Evolutionary conservation across 768 basidiomycete genomes (phyloP).

Genomic region (Termitomyces sp.): DNA sequence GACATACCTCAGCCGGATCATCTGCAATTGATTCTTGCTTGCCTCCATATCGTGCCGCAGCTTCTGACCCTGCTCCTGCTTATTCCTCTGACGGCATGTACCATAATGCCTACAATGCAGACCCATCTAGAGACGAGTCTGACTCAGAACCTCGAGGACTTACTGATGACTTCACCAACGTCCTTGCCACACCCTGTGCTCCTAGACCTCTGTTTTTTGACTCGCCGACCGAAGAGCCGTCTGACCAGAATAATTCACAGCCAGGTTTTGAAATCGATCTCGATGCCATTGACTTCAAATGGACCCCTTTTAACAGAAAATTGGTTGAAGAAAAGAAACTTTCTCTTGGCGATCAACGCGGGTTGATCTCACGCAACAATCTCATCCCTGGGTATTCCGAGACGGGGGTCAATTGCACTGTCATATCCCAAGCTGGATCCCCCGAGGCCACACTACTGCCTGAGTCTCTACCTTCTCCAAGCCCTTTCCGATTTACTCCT

Average conservation of each 20-base stretch:
- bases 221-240: conserved; percentile 46
- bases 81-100: conserved; percentile 15
- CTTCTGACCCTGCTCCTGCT: conserved; percentile 12
- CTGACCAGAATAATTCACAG: conserved; percentile 31
- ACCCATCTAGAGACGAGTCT: conserved; percentile 13
- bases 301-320: conserved; percentile 46
- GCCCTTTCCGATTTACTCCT: conserved; percentile 22
- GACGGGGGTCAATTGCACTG: background rate
- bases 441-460: background rate
- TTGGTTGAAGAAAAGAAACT: background rate
- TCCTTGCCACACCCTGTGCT: conserved; percentile 39
- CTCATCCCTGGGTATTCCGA: background rate
- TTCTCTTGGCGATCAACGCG: background rate
- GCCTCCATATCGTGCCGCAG: conserved; percentile 8
- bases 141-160: conserved; percentile 11
- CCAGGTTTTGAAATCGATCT: conserved; percentile 31
- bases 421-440: background rate
- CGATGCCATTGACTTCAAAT: conserved; percentile 45
- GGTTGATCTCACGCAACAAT: background rate
- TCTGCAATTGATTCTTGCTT: conserved; percentile 2
- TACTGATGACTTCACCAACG: conserved; percentile 11
- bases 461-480: conserved; percentile 14
- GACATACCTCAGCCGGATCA: background rate
- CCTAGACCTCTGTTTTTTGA: conserved; percentile 42
- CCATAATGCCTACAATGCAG: conserved; percentile 9